Conservation (phyloP, 495 filamentous ascomycete species). For the Neurospora intermedia region DNA sequence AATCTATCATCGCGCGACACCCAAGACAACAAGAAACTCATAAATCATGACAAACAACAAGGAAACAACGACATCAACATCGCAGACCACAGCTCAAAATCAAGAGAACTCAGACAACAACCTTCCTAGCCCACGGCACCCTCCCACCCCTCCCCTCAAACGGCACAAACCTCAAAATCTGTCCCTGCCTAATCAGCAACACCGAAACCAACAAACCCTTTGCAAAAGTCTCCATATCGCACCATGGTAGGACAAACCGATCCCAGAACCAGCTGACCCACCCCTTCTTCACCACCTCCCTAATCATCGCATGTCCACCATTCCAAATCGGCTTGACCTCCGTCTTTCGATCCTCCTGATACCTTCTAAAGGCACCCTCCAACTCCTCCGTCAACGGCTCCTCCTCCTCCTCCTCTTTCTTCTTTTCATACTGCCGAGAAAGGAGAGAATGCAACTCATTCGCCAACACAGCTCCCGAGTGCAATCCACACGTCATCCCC, state of each 20-base stretch:
- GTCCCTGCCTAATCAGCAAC: neutral
- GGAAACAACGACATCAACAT: neutral
- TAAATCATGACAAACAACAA: neutral
- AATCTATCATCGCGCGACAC: neutral
- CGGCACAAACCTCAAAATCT: neutral
- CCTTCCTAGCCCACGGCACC: neutral
- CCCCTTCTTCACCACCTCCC: neutral
- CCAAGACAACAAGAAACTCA: neutral
- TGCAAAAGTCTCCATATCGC: neutral
- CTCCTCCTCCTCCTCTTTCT: neutral
- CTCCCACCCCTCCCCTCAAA: neutral
- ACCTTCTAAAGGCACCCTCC: neutral
- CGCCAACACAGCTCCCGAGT: neutral
- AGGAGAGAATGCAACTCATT: neutral
- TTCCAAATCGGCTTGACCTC: neutral
- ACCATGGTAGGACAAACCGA: neutral
- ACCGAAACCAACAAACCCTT: neutral
- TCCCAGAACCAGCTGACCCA: neutral
- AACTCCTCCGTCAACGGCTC: neutral
- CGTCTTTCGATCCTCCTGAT: neutral
- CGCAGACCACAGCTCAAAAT: neutral
- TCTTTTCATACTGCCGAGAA: neutral
- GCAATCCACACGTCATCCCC: neutral
- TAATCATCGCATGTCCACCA: neutral
- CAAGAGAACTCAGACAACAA: neutral